phyloP scores from a whole-genome alignment of 2,329 filamentous ascomycete genomes.

The Blastomyces parvus region DNA sequence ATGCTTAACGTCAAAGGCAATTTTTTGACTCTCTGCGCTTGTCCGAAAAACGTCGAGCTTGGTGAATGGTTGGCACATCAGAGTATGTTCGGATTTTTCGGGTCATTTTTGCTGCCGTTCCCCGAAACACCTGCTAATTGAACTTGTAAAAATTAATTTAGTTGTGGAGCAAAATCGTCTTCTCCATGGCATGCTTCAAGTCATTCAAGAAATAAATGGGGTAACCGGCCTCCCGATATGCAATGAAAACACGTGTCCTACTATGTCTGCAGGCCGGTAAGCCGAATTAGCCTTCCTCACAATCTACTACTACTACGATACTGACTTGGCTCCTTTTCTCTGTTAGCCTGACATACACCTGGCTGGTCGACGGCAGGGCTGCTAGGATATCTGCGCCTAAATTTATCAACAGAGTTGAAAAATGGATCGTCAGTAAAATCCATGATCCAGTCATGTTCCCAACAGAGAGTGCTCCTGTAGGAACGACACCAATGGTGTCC shows the following conservation, averaged over 20 bases:
- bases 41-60: constrained; percentile 85
- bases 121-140: constrained; percentile 5
- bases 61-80: constrained; percentile 96
- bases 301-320: constrained; percentile 2
- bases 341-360: constrained; percentile 81
- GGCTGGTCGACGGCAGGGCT: constrained; percentile 80
- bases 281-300: constrained; percentile 31
- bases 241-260: constrained; percentile 73
- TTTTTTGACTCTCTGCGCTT: constrained; percentile 89
- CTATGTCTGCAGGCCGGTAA: constrained; percentile 89
- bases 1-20: constrained; percentile 93
- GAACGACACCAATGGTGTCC: constrained; percentile 47
- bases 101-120: not conserved
- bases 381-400: constrained; percentile 87
- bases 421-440: constrained; percentile 95
- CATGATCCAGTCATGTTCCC: constrained; percentile 85
- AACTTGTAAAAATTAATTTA: constrained; percentile 39
- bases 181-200: constrained; percentile 77
- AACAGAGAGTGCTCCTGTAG: constrained; percentile 57
- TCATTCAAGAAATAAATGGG: constrained; percentile 77
- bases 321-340: not conserved
- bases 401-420: constrained; percentile 92
- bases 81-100: constrained; percentile 47
- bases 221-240: constrained; percentile 66
- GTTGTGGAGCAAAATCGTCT: constrained; percentile 89